Evolutionary conservation across 768 basidiomycete genomes (phyloP).

Genomic region (Mycena belliarum): DNA sequence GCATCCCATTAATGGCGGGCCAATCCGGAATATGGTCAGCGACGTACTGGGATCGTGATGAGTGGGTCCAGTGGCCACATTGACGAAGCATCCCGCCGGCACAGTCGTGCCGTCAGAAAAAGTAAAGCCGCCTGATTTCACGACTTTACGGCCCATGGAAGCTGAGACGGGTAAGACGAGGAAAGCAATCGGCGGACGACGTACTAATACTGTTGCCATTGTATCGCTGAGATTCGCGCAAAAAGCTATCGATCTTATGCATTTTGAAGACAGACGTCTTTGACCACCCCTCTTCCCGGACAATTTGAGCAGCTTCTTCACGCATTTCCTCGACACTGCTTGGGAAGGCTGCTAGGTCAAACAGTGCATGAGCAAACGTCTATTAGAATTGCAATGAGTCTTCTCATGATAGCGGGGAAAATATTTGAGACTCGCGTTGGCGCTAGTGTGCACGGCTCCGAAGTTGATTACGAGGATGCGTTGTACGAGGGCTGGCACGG

Average conservation of each 20-base stretch:
- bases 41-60: slow-evolving; percentile 10
- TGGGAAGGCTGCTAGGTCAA: slow-evolving; percentile 27
- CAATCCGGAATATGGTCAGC: background rate
- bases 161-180: slow-evolving; percentile 10
- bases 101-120: slow-evolving; percentile 27
- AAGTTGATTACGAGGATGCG: slow-evolving; percentile 14
- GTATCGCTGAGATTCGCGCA: slow-evolving; percentile 31
- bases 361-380: slow-evolving; percentile 29
- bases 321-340: slow-evolving; percentile 28
- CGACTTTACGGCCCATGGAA: slow-evolving; percentile 17
- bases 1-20: background rate
- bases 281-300: slow-evolving; percentile 29
- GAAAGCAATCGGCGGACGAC: slow-evolving; percentile 3
- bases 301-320: slow-evolving; percentile 33
- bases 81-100: slow-evolving; percentile 29
- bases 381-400: slow-evolving; percentile 12
- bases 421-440: background rate
- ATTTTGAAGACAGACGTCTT: slow-evolving; percentile 29
- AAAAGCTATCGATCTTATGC: slow-evolving; percentile 36
- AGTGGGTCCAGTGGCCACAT: slow-evolving; percentile 22
- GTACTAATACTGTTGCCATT: slow-evolving; percentile 28
- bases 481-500: slow-evolving; percentile 9
- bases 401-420: too few species aligned
- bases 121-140: slow-evolving; percentile 23
- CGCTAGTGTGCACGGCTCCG: slow-evolving; percentile 7